phyloP scores from a whole-genome alignment of 2,329 filamentous ascomycete species.

The Sarocladium oryzae region DNA sequence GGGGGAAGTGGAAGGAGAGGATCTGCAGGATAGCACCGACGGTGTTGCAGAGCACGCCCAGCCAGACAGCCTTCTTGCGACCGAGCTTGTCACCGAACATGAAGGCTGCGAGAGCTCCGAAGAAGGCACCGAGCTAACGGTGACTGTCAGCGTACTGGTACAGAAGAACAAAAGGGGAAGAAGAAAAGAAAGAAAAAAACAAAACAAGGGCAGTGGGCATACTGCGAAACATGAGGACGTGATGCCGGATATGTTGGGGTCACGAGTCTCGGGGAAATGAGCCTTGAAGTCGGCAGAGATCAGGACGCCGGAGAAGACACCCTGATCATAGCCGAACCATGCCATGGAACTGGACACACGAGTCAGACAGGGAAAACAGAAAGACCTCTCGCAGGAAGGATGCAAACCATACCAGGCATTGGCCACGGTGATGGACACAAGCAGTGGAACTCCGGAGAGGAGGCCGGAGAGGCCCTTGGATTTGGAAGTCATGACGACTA shows the following conservation, averaged over 20 bases:
- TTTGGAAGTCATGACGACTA: neutral
- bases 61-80: constrained; percentile 23
- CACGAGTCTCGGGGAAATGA: constrained; percentile 28
- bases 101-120: constrained; percentile 24
- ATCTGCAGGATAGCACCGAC: constrained; percentile 29
- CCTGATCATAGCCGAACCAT: constrained; percentile 31
- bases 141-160: neutral
- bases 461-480: constrained; percentile 12
- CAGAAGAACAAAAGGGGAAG: too few species aligned
- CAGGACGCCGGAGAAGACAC: constrained; percentile 35
- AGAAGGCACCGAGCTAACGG: constrained; percentile 25
- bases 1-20: constrained; percentile 27
- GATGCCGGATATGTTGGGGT: constrained; percentile 36
- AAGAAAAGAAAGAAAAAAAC: too few species aligned
- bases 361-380: neutral
- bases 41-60: constrained; percentile 25
- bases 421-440: constrained; percentile 19
- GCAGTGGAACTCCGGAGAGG: constrained; percentile 18
- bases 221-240: constrained; percentile 38
- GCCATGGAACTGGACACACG: constrained; percentile 19
- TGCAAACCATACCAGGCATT: constrained; percentile 18
- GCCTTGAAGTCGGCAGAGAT: constrained; percentile 33
- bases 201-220: neutral
- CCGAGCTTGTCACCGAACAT: constrained; percentile 26
- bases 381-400: neutral